phyloP scores from a whole-genome alignment of 371 early-diverging fungal species.

The Lichtheimia hyalospora region DNA sequence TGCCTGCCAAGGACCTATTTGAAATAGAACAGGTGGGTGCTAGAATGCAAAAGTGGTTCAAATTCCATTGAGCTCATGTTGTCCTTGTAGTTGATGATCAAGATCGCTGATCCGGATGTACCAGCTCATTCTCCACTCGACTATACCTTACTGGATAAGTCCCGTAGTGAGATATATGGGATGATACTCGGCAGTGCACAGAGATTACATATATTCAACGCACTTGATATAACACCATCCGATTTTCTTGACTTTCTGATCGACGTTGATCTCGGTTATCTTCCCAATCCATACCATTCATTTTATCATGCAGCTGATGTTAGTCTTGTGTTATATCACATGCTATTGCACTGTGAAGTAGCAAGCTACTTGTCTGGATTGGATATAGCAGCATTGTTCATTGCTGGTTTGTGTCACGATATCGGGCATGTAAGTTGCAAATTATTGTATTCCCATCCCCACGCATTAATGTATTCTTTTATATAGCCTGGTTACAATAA shows the following conservation, averaged over 20 bases:
- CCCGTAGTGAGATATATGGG: conserved; percentile 72
- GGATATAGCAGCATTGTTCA: conserved; percentile 73
- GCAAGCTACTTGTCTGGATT: conserved; percentile 61
- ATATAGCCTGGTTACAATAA: conserved; percentile 88
- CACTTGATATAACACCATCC: conserved; percentile 58
- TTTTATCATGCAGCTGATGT: conserved; percentile 91
- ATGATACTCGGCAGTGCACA: conserved; percentile 66
- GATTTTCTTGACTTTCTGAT: conserved; percentile 79
- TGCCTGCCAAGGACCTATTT: conserved; percentile 12
- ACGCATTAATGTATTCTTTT: conserved; percentile 52
- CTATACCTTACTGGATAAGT: conserved; percentile 69
- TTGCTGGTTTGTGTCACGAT: conserved; percentile 91
- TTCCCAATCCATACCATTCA: conserved; percentile 84
- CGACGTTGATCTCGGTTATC: conserved; percentile 81
- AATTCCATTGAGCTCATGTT: not conserved
- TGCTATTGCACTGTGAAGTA: conserved; percentile 65
- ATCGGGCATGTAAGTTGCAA: conserved; percentile 80
- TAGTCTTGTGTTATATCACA: conserved; percentile 74
- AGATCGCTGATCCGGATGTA: conserved; percentile 29
- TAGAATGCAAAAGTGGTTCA: too few relatives aligned
- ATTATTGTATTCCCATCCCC: too few relatives aligned
- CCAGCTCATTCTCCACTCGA: conserved; percentile 36
- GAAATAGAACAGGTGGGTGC: conserved; percentile 10
- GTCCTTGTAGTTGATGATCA: conserved; percentile 32
- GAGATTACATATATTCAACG: conserved; percentile 55